phyloP scores from a whole-genome alignment of 306 rosid species.

The Fagus sylvatica region DNA sequence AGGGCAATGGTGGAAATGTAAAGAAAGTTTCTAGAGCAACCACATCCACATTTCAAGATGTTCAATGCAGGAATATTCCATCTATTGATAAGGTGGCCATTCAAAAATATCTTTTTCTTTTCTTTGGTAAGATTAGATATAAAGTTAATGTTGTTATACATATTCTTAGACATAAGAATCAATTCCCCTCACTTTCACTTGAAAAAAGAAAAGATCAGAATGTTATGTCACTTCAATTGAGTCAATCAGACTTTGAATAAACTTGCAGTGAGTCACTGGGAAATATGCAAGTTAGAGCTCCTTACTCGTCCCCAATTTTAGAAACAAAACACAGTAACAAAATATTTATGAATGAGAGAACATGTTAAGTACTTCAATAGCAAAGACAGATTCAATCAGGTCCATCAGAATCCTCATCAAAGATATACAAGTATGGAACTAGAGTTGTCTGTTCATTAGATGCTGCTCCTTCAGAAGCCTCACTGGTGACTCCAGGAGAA shows the following conservation, averaged over 20 bases:
- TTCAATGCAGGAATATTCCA: not conserved
- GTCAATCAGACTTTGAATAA: not conserved
- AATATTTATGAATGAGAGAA: not conserved
- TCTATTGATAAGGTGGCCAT: too few relatives aligned
- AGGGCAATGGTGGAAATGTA: not conserved
- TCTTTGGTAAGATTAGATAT: too few relatives aligned
- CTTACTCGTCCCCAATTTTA: not conserved
- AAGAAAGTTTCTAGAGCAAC: not conserved
- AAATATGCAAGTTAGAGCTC: constrained; percentile 5
- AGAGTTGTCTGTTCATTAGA: constrained; percentile 41
- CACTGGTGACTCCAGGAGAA: constrained; percentile 42
- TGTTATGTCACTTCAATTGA: not conserved
- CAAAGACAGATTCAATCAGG: constrained; percentile 33
- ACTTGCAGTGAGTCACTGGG: not conserved
- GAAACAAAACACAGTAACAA: not conserved
- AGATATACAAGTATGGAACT: constrained; percentile 63
- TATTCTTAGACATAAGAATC: too few relatives aligned
- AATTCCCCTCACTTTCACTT: too few relatives aligned
- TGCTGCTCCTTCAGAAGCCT: constrained; percentile 39
- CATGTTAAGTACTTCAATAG: not conserved
- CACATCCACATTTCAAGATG: not conserved
- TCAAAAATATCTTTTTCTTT: too few relatives aligned
- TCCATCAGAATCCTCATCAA: constrained; percentile 64
- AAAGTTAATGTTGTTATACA: too few relatives aligned
- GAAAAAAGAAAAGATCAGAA: not conserved